A percentile compares a stretch with the other conserved stretches of the same genome.
Evolutionary conservation across 768 basidiomycete genomes (phyloP).

Genomic region (Podaxis carcinomalis): DNA sequence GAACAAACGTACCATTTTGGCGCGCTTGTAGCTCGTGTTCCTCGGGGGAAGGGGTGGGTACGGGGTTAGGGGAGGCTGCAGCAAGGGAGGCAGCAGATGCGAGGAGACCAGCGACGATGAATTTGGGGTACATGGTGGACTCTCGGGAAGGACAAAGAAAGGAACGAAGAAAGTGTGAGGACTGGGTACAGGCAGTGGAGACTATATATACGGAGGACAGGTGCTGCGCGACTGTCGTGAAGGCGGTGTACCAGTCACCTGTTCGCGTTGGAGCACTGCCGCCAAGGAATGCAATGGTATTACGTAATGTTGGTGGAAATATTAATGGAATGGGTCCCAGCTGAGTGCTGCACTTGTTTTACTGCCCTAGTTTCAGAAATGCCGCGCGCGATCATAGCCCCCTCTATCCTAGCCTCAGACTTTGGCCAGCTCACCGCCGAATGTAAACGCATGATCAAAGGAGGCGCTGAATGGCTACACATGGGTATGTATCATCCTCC

Average conservation of each 20-base stretch:
- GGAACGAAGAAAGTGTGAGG: conserved; percentile 14
- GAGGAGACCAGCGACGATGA: conserved; percentile 30
- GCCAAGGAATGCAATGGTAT: neutral
- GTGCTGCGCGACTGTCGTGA: neutral
- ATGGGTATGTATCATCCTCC: conserved; percentile 61
- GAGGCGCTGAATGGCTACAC: conserved; percentile 96
- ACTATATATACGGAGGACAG: neutral
- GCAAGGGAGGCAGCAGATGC: conserved; percentile 28
- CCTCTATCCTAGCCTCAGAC: conserved; percentile 95
- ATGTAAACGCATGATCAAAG: conserved; percentile 94
- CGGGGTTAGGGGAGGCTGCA: conserved; percentile 28
- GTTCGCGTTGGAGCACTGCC: neutral
- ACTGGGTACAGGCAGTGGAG: conserved; percentile 10
- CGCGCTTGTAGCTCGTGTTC: conserved; percentile 29
- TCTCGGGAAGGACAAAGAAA: conserved; percentile 14
- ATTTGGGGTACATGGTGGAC: conserved; percentile 36
- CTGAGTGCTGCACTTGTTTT: neutral
- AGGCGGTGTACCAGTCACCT: neutral
- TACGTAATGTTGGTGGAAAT: conserved; percentile 4
- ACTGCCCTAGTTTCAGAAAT: conserved; percentile 32
- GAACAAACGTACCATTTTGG: conserved; percentile 29
- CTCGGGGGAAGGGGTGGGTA: conserved; percentile 18
- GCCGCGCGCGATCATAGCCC: conserved; percentile 91
- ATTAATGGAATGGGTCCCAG: neutral
- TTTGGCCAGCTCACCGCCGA: conserved; percentile 93